Evolutionary conservation across 495 filamentous ascomycete genomes (phyloP), one percentile per base, ranked within the genome.

Genomic region (Paragyromitra xinjiangensis): DNA sequence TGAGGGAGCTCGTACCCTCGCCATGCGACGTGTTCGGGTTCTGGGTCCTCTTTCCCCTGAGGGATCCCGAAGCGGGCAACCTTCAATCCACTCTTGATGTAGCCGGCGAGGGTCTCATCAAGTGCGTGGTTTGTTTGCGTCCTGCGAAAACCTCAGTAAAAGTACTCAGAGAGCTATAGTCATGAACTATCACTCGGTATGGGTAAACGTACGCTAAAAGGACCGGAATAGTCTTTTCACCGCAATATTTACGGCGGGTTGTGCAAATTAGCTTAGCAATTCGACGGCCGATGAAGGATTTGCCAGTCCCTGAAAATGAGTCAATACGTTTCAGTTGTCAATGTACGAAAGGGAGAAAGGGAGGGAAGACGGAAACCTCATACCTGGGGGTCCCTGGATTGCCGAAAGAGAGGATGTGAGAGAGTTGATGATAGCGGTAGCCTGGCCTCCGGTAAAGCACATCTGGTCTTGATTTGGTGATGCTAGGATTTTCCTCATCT

Each of bases 311-410:
- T 77, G 34, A 51, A 2, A 12, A 37, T 24, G 29, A 19, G 11
- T 45, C 45, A 66, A 26, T 50, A 29, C 14, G 1, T 7, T 56
- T 8, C 0, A 6, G 2, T 11, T 8, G 11, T n/a, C 9, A 44
- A 6, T 34, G 12, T 6, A 22, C 29, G 19, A 34, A 48, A 6
- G 11, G 44, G 40, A 24, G 12, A 37, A 50, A 8, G 9, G 26
- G 14, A 24, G 45, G 1, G 40, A n/a, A 12, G 11, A 16, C 45
- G 53, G 22, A 16, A 26, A 19, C 16, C 44, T n/a, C 14, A 9
- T 73, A 77, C 69, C 74, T 73, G 74, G 74, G n/a, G 74, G 74
- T 0, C 74, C 74, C 26, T 77, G 74, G 42, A 77, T 73, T 4
- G 26, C 62, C 0, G 68, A 77, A 1, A 77, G 29, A 2, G 68